phyloP scores from a whole-genome alignment of 768 basidiomycete species.

The Heimioporus sp. region DNA sequence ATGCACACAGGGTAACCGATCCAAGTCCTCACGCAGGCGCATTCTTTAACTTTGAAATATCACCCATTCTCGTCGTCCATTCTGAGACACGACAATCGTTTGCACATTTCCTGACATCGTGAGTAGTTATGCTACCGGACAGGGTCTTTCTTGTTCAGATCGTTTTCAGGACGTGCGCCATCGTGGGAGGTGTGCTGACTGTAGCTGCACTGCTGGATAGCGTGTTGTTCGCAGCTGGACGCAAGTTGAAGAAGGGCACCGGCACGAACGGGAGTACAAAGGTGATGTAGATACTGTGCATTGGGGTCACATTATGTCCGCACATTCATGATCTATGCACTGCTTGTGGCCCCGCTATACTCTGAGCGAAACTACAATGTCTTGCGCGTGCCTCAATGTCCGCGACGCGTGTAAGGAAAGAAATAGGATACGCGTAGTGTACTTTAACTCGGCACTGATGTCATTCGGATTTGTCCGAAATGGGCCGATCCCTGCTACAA shows the following conservation, averaged over 20 bases:
- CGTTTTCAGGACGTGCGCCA: constrained; percentile 80
- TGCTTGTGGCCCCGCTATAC: not conserved
- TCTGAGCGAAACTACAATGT: not conserved
- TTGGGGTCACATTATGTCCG: not conserved
- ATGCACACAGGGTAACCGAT: not conserved
- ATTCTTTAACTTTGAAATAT: constrained; percentile 95
- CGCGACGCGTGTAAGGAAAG: too few species aligned
- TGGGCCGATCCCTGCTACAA: constrained; percentile 9
- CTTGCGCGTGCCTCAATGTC: too few species aligned
- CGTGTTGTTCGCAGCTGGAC: constrained; percentile 78
- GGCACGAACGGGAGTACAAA: constrained; percentile 29
- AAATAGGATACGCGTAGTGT: too few species aligned
- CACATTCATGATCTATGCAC: constrained; percentile 17
- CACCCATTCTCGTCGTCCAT: constrained; percentile 92
- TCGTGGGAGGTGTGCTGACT: constrained; percentile 95
- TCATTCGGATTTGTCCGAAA: constrained; percentile 12
- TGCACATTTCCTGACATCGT: constrained; percentile 98
- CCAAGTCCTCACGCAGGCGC: constrained; percentile 46
- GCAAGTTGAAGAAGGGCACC: constrained; percentile 64
- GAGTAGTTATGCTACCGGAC: constrained; percentile 32
- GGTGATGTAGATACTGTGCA: constrained; percentile 25
- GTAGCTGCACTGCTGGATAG: constrained; percentile 89
- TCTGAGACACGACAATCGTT: constrained; percentile 90
- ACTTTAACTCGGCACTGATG: too few species aligned
- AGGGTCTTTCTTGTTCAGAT: not conserved